Evolutionary conservation across 352 stramenopile species (phyloP), one percentile per base, ranked within the genome.

Genomic region (Globisporangium rhizosaccharum): DNA sequence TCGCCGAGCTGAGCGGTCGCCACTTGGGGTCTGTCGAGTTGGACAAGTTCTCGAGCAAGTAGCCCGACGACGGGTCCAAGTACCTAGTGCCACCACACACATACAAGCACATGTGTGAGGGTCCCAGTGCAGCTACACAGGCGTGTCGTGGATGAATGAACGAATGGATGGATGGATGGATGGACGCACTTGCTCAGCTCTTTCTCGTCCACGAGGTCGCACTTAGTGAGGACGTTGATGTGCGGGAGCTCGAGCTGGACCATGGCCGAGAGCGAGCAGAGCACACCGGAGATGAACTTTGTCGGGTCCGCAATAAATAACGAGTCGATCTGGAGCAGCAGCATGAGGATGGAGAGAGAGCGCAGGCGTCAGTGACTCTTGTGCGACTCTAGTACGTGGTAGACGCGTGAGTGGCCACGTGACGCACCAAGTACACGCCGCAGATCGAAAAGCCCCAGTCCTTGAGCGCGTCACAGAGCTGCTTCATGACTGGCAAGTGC

Each of bases 271-370:
- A 99, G 86, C 48, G 90, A 97, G 55, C 98, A 88, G 44, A 99
- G 85, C 33, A 97, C 86, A 15, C 96, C 96, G 14, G 96, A 98
- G 56, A 99, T 97, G 75, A 99, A 99, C 78, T 98, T 98, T 48
- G 89, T 92, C 52, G 97, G 90, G 70, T 99, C 96, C 33, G 90
- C 85, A 63, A 97, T 95, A 84, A 97, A 97, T 79, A 96, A 78
- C 18, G 88, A 93, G 65, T 97, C 88, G 64, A 97, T 96, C 84
- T 94, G 59, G n/a, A n/a, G 59, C 53, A 49, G 62, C 51, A 51
- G 8, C 8, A 30, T 26, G 23, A 23, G 23, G 23, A 23, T 23
- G 23, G 23, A 42, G 14, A 48, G 39, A 44, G 39, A 8, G 39
- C 17, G 11, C 17, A 0, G 12, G 39, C 41, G 41, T 9, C 15